phyloP scores from a whole-genome alignment of 805 yeast species.

The Starmerella vaccinii region DNA sequence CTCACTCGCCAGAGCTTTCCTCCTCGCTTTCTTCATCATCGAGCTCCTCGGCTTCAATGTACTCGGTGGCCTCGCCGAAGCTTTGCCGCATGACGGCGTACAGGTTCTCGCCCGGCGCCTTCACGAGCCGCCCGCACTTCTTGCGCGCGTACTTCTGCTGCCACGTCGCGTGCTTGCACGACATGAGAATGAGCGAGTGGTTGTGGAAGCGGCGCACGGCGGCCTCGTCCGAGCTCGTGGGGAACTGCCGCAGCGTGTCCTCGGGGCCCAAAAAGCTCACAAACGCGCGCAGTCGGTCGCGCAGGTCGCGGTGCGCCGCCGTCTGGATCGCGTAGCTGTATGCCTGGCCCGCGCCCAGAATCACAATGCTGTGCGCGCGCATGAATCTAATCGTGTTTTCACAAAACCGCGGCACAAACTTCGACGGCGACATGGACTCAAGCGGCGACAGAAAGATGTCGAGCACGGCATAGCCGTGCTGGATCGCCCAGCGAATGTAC shows the following conservation, averaged over 20 bases:
- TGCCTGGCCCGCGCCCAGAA: slow-evolving; percentile 84
- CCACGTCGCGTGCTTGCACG: slow-evolving; percentile 73
- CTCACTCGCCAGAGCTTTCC: background rate
- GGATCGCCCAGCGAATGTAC: slow-evolving; percentile 58
- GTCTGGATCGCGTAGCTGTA: slow-evolving; percentile 78
- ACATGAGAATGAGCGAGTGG: slow-evolving; percentile 72
- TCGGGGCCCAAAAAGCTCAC: slow-evolving; percentile 55
- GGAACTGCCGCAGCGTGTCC: slow-evolving; percentile 61
- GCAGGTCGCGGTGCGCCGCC: slow-evolving; percentile 66
- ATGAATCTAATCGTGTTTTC: slow-evolving; percentile 79
- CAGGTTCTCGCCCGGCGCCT: slow-evolving; percentile 60
- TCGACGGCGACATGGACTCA: slow-evolving; percentile 18
- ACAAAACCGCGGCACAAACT: slow-evolving; percentile 65
- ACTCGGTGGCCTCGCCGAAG: slow-evolving; percentile 77
- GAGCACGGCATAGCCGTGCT: slow-evolving; percentile 60
- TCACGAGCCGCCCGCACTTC: slow-evolving; percentile 81
- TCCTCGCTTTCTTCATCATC: slow-evolving; percentile 14
- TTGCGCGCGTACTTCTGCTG: slow-evolving; percentile 69
- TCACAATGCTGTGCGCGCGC: slow-evolving; percentile 56
- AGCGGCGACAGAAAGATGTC: slow-evolving; percentile 41
- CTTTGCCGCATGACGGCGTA: slow-evolving; percentile 69
- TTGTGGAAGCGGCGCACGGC: slow-evolving; percentile 86
- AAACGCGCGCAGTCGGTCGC: slow-evolving; percentile 59
- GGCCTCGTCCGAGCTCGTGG: slow-evolving; percentile 80
- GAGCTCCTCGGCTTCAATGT: slow-evolving; percentile 36